phyloP scores from a whole-genome alignment of 495 filamentous ascomycete genomes.

The Penicillium chermesinum region DNA sequence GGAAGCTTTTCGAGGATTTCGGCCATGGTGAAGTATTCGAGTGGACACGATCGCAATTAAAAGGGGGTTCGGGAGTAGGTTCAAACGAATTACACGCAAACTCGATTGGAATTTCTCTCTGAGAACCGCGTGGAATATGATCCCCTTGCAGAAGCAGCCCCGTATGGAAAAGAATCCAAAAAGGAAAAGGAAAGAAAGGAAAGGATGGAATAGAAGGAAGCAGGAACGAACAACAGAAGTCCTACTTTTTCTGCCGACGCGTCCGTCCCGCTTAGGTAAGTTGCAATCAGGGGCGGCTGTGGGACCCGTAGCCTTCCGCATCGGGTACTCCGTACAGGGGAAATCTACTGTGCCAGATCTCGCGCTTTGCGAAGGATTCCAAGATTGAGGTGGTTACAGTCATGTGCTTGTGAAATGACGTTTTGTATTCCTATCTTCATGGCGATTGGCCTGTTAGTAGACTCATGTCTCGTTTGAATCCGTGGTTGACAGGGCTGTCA shows the following conservation, averaged over 20 bases:
- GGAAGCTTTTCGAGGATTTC: constrained; percentile 62
- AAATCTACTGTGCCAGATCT: no score
- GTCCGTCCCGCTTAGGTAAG: constrained; percentile 30
- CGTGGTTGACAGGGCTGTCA: background rate
- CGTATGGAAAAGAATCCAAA: constrained; percentile 5
- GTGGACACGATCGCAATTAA: background rate
- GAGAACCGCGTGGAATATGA: background rate
- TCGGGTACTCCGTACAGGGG: no score
- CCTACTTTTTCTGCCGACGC: constrained; percentile 27
- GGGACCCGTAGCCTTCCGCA: constrained; percentile 1
- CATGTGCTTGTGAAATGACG: no score
- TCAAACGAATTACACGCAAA: background rate
- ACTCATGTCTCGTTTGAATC: no score
- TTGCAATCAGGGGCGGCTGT: constrained; percentile 31
- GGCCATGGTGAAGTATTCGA: constrained; percentile 28
- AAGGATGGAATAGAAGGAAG: constrained; percentile 21
- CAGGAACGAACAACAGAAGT: constrained; percentile 8
- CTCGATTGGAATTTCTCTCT: background rate
- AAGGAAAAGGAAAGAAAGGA: constrained; percentile 24
- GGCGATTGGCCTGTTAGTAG: no score
- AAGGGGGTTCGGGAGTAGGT: background rate
- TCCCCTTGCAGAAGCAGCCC: background rate
- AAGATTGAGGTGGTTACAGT: no score
- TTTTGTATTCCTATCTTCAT: no score
- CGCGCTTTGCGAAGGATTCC: no score